Conservation (phyloP, 2,329 filamentous ascomycete genomes). For the Didymella glomerata region DNA sequence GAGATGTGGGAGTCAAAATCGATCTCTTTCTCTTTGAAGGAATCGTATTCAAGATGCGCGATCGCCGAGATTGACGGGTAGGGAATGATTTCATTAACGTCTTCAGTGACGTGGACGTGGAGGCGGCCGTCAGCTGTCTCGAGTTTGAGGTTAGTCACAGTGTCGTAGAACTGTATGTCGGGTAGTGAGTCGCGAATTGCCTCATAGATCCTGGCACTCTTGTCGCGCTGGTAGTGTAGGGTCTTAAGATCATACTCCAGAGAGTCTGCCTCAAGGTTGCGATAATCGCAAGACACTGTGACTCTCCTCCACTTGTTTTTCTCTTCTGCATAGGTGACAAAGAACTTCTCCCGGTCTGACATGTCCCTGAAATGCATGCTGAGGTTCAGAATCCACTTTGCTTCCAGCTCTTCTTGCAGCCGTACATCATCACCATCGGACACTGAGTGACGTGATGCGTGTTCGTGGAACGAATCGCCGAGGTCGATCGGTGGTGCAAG, state of each 20-base stretch:
- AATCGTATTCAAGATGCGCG: constrained; percentile 69
- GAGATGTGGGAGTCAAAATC: constrained; percentile 92
- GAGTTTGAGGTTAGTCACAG: constrained; percentile 93
- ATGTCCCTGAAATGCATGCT: constrained; percentile 98
- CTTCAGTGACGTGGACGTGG: constrained; percentile 97
- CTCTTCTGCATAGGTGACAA: constrained; percentile 88
- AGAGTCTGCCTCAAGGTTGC: constrained; percentile 78
- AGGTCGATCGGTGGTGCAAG: constrained; percentile 40
- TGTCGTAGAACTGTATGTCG: constrained; percentile 96
- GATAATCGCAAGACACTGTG: constrained; percentile 93
- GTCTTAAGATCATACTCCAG: constrained; percentile 83
- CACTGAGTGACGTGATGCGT: constrained; percentile 44
- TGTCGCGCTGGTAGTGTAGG: constrained; percentile 86
- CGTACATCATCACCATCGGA: constrained; percentile 63
- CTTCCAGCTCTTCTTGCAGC: constrained; percentile 83
- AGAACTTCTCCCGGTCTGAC: constrained; percentile 95
- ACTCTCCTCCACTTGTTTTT: constrained; percentile 84
- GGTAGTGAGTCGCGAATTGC: constrained; percentile 88
- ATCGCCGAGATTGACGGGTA: constrained; percentile 80
- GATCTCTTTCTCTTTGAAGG: constrained; percentile 76
- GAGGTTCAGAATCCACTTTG: constrained; percentile 92
- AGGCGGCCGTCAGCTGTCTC: constrained; percentile 87
- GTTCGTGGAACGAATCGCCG: constrained; percentile 41
- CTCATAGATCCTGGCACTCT: constrained; percentile 92
- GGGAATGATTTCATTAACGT: constrained; percentile 90